phyloP scores from a whole-genome alignment of 2,329 filamentous ascomycete species.

The Ilyonectria destructans region DNA sequence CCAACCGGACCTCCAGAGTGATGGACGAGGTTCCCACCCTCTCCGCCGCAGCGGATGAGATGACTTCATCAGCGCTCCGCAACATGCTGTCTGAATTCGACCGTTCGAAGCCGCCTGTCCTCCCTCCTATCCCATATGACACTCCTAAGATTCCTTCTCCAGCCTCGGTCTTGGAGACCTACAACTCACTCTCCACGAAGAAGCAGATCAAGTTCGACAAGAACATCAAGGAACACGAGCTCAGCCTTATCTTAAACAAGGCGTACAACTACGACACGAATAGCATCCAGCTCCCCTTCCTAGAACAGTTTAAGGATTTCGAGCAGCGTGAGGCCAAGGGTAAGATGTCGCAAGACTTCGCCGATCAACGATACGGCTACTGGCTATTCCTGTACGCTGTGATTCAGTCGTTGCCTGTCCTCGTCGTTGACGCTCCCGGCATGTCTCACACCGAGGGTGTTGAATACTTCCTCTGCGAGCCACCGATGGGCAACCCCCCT shows the following conservation, averaged over 20 bases:
- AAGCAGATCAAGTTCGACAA: slow-evolving; percentile 81
- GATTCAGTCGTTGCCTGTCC: slow-evolving; percentile 83
- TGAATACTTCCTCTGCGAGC: slow-evolving; percentile 87
- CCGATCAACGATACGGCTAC: slow-evolving; percentile 81
- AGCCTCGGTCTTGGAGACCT: slow-evolving; percentile 76
- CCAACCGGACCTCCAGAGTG: slow-evolving; percentile 83
- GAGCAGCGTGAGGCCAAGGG: slow-evolving; percentile 79
- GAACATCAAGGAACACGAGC: slow-evolving; percentile 85
- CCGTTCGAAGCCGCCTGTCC: slow-evolving; percentile 87
- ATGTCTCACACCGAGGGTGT: slow-evolving; percentile 79
- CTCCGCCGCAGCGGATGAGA: slow-evolving; percentile 71
- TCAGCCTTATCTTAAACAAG: slow-evolving; percentile 82
- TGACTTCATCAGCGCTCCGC: slow-evolving; percentile 80
- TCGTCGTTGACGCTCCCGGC: slow-evolving; percentile 83
- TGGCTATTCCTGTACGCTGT: slow-evolving; percentile 89
- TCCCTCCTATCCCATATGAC: slow-evolving; percentile 93
- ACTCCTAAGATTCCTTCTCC: slow-evolving; percentile 84
- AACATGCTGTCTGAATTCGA: slow-evolving; percentile 91
- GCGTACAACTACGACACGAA: slow-evolving; percentile 86
- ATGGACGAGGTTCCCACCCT: slow-evolving; percentile 77
- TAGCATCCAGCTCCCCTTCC: slow-evolving; percentile 72
- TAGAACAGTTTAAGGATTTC: slow-evolving; percentile 80
- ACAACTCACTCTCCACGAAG: slow-evolving; percentile 76
- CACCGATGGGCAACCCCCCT: slow-evolving; percentile 80
- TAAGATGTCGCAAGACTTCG: slow-evolving; percentile 76